These are phyloP conservation scores for Plantago elongata DNA, from an alignment of 257 asterid genomes.

Conservation along the genomic window DNA sequence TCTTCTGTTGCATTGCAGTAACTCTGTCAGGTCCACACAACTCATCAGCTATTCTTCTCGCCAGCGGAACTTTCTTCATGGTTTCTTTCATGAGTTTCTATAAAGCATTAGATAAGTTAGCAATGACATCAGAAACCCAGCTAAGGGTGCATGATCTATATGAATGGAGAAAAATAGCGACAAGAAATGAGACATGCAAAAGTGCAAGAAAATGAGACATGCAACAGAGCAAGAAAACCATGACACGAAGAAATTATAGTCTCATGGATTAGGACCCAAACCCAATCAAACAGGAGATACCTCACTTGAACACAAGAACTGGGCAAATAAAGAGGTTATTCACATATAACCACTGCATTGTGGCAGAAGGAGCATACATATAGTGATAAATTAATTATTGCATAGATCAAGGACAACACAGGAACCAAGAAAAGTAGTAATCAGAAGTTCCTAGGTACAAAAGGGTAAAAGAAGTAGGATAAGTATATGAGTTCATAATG, in stretches of 20 bases:
- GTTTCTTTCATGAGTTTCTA: slow-evolving; percentile 66
- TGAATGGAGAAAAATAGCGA: slow-evolving; percentile 1
- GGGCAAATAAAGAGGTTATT: background rate
- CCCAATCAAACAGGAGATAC: slow-evolving; percentile 6
- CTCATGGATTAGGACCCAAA: background rate
- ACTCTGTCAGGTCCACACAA: slow-evolving; percentile 80
- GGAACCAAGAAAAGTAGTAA: no score
- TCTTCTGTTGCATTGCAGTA: slow-evolving; percentile 74
- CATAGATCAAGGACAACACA: no score
- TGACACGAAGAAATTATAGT: slow-evolving; percentile 5
- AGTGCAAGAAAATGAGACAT: slow-evolving; percentile 9
- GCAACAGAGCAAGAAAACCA: slow-evolving; percentile 11
- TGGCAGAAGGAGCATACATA: no score
- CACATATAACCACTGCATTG: no score
- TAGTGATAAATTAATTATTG: no score
- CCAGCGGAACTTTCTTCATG: slow-evolving; percentile 71
- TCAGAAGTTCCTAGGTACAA: no score
- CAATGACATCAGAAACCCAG: slow-evolving; percentile 2
- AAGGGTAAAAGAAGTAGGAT: no score
- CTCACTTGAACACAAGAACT: slow-evolving; percentile 5
- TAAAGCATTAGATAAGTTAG: slow-evolving; percentile 19
- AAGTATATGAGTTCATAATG: no score
- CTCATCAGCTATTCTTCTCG: slow-evolving; percentile 62
- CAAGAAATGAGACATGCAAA: slow-evolving; percentile 1
- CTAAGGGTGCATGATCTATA: background rate